Percentiles rank a stretch among this genome's conserved stretches.
These are phyloP conservation scores for Pyrenophora seminiperda DNA, from an alignment of 2,329 filamentous ascomycete species.

Conservation along the genomic window DNA sequence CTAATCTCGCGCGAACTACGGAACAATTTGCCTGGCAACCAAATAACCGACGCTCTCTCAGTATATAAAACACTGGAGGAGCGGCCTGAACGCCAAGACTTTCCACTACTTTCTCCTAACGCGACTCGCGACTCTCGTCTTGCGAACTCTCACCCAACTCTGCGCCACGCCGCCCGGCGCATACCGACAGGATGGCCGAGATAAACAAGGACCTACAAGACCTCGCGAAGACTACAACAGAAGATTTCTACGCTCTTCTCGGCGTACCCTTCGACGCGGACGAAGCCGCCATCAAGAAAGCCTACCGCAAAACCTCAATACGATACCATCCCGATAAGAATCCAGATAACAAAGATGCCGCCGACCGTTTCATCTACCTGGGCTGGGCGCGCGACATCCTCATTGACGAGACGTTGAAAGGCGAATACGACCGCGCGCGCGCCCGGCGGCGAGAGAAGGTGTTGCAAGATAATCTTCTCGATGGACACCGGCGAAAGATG, in stretches of 20 bases:
- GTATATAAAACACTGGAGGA: too few relatives aligned
- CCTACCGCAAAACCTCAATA: constrained; percentile 83
- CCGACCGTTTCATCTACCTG: constrained; percentile 82
- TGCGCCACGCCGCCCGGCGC: too few relatives aligned
- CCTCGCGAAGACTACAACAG: constrained; percentile 47
- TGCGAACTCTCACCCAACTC: too few relatives aligned
- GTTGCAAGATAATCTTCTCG: constrained; percentile 73
- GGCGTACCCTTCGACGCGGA: constrained; percentile 67
- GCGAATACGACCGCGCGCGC: constrained; percentile 77
- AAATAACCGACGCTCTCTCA: too few relatives aligned
- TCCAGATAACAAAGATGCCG: constrained; percentile 62
- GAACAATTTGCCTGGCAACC: too few relatives aligned
- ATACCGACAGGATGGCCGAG: constrained; percentile 40
- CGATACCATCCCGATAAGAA: constrained; percentile 95
- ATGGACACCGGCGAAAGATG: constrained; percentile 73
- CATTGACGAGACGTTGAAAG: constrained; percentile 69
- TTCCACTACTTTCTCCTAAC: not conserved
- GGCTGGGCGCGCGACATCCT: constrained; percentile 88
- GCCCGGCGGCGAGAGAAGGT: constrained; percentile 72
- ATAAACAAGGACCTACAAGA: constrained; percentile 51
- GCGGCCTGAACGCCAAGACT: too few relatives aligned
- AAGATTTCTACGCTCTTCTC: constrained; percentile 80
- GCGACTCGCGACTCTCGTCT: not conserved
- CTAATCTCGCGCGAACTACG: too few relatives aligned
- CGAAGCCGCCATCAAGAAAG: constrained; percentile 77